Percentiles rank a stretch among this genome's conserved stretches.
phyloP scores from a whole-genome alignment of 495 filamentous ascomycete species.

The Mytilinidion resinicola region DNA sequence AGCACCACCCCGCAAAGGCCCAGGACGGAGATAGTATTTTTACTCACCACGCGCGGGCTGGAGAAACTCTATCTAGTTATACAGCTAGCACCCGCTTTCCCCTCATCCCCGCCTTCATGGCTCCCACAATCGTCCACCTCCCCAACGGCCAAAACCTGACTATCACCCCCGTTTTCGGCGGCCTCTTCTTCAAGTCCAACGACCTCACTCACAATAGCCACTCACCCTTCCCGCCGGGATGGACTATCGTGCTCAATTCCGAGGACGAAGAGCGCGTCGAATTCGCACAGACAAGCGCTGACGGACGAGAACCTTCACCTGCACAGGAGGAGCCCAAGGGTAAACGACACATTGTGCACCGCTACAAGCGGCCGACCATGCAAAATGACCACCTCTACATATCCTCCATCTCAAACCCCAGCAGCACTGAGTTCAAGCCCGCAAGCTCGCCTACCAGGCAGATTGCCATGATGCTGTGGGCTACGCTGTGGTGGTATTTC shows the following conservation, averaged over 20 bases:
- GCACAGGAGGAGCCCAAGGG: slow-evolving; percentile 25
- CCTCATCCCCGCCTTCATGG: slow-evolving; percentile 30
- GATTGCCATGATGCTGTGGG: slow-evolving; percentile 95
- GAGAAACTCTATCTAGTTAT: not conserved
- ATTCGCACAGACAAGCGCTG: not conserved
- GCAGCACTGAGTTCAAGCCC: slow-evolving; percentile 70
- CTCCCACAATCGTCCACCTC: slow-evolving; percentile 51
- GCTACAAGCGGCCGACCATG: slow-evolving; percentile 66
- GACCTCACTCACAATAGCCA: slow-evolving; percentile 55
- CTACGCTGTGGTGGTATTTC: slow-evolving; percentile 95
- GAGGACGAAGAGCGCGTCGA: slow-evolving; percentile 46
- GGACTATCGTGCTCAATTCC: slow-evolving; percentile 77
- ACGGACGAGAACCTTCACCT: not conserved
- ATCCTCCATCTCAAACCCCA: slow-evolving; percentile 80
- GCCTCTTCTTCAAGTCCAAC: slow-evolving; percentile 79
- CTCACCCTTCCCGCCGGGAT: slow-evolving; percentile 71
- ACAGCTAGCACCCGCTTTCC: slow-evolving; percentile 1
- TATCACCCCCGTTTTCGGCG: slow-evolving; percentile 77
- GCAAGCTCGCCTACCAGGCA: slow-evolving; percentile 72
- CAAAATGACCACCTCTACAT: slow-evolving; percentile 79
- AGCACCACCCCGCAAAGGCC: not conserved
- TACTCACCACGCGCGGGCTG: not conserved
- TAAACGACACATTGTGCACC: slow-evolving; percentile 45
- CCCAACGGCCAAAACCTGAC: slow-evolving; percentile 82
- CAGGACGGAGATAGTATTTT: not conserved